Evolutionary conservation across 2,329 filamentous ascomycete species (phyloP), one percentile per base, ranked within the genome.

Genomic region (Clarireedia monteithiana): DNA sequence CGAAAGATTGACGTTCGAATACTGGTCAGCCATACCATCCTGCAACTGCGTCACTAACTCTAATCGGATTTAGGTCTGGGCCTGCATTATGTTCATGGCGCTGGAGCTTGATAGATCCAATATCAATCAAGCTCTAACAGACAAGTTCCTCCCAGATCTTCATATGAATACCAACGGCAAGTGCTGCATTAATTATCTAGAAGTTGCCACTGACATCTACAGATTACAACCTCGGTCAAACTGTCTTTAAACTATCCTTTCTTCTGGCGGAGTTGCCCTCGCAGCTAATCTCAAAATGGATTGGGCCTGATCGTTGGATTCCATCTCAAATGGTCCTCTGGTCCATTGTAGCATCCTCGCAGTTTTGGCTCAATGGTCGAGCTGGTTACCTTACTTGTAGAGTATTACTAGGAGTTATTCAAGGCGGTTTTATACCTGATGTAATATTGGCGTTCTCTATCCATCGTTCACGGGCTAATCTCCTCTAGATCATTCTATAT

Each of bases 61-160:
- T 34, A 34, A 34, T 12, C 30, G 12, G 30, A 34, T 34, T 10
- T 10, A 34, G 65, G 39, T 68, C 30, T 69, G 68, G 52, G 65
- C 60, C 27, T 73, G 73, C 61, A 58, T 83, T 34, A 83, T 82
- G 67, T 84, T 85, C 65, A 82, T 84, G 60, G 78, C 78, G 1
- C 72, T 85, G 9, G 79, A 85, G 60, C 71, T 84, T 36, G 81
- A 85, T 66, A 73, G 82, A 27, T 77, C 77, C 27, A 86, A 85
- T 63, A 74, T 85, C 10, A 61, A 63, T 3, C 81, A 82, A 63
- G 83, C 81, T 4, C 71, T 82, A 26, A 81, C 79, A 0, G 82
- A 84, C 66, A 83, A 82, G 58, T 77, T 86, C 70, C 69, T 86
- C 2, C 71, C 68, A 60, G 84, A 83, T 50, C 66, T 77, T n/a